phyloP scores from a whole-genome alignment of 305 asterid species.

The Fraxinus baroniana region DNA sequence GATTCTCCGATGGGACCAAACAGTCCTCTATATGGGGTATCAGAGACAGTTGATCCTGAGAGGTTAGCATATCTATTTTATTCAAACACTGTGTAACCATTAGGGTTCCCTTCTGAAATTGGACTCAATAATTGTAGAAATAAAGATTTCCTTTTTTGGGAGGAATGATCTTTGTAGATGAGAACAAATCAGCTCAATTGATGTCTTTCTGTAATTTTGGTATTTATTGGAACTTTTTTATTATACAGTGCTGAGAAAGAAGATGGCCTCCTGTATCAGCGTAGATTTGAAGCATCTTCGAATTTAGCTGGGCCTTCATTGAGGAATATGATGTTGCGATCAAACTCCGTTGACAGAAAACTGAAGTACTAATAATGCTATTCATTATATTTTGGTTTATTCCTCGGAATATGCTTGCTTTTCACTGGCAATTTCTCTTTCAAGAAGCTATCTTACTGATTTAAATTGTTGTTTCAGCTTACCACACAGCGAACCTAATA shows the following conservation, averaged over 20 bases:
- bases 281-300: slow-evolving; percentile 70
- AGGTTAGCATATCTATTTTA: slow-evolving; percentile 44
- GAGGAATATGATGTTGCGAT: slow-evolving; percentile 75
- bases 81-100: slow-evolving; percentile 14
- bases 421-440: neutral
- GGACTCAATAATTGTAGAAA: slow-evolving; percentile 6
- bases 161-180: slow-evolving; percentile 14
- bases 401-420: neutral
- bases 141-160: neutral
- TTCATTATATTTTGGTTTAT: neutral
- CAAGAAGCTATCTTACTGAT: slow-evolving; percentile 15
- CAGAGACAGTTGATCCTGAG: slow-evolving; percentile 80
- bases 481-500: slow-evolving; percentile 84
- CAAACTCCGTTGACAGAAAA: slow-evolving; percentile 74
- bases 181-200: slow-evolving; percentile 3
- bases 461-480: slow-evolving; percentile 53
- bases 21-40: slow-evolving; percentile 91
- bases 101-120: neutral
- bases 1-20: slow-evolving; percentile 99
- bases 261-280: slow-evolving; percentile 69
- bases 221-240: slow-evolving; percentile 21
- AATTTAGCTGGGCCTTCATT: slow-evolving; percentile 77
- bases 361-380: slow-evolving; percentile 54
- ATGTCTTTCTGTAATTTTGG: slow-evolving; percentile 9
- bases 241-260: slow-evolving; percentile 79